These are phyloP conservation scores for Picochlorum sp. DNA, from an alignment of 139 green algal species.

Conservation along the genomic window DNA sequence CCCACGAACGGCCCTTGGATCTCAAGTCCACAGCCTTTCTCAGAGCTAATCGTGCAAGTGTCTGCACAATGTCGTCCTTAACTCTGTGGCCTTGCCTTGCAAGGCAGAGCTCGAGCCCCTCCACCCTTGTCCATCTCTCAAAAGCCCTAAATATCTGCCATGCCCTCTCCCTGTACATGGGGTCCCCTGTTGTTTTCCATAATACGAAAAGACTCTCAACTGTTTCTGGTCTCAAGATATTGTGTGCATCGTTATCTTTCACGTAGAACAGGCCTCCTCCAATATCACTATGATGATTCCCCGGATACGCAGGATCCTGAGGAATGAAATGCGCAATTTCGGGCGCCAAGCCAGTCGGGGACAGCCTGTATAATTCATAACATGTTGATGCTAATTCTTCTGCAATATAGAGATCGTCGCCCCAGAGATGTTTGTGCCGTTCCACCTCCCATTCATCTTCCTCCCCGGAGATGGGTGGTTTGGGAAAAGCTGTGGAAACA, in stretches of 20 bases:
- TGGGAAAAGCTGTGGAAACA: constrained; percentile 24
- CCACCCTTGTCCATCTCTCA: constrained; percentile 43
- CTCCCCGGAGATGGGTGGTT: background rate
- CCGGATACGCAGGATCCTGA: constrained; percentile 25
- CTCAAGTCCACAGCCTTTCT: too few relatives aligned
- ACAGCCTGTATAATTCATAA: constrained; percentile 62
- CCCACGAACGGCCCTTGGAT: too few relatives aligned
- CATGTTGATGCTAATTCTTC: constrained; percentile 60
- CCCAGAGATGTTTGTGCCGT: background rate
- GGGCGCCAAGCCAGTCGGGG: constrained; percentile 43
- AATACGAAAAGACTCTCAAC: constrained; percentile 79
- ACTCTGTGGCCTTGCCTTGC: background rate
- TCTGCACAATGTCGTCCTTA: background rate
- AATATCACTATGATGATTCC: constrained; percentile 20
- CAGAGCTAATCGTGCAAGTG: too few relatives aligned
- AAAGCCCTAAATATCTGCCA: constrained; percentile 77
- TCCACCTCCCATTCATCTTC: background rate
- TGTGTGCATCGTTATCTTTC: constrained; percentile 47
- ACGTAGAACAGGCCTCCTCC: constrained; percentile 40
- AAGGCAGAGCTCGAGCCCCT: constrained; percentile 4
- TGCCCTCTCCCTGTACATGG: constrained; percentile 64
- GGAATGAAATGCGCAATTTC: constrained; percentile 50
- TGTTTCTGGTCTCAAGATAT: constrained; percentile 75
- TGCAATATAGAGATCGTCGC: constrained; percentile 48
- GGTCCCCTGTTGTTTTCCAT: constrained; percentile 59